Evolutionary conservation across 2,329 filamentous ascomycete species (phyloP), one percentile per base, ranked within the genome.

Genomic region (Lachnellula occidentalis): DNA sequence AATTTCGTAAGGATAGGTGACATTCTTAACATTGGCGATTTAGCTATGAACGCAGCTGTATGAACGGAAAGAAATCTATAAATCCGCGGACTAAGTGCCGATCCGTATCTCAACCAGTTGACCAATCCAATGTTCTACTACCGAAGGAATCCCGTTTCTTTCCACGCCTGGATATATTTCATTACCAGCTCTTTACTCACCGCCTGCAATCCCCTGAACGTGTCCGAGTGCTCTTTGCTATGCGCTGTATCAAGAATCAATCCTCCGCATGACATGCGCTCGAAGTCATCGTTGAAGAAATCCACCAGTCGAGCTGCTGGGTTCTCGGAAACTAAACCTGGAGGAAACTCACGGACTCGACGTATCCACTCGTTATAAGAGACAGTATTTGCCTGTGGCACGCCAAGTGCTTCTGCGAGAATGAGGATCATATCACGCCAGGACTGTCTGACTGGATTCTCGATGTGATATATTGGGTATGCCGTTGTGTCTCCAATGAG

Each of bases 251-350:
- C 73, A 45, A 78, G 41, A 1, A 77, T 27, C 3, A 78, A 51
- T 0, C 72, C 73, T 7, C 74, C 74, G 58, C 74, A 77, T 0
- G 71, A 72, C 75, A 78, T 78, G 24, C 73, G 68, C 27, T 69
- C 6, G 48, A 69, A 73, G 50, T 73, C 58, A 5, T 55, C 47
- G 9, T 70, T 67, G 3, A 72, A 58, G 55, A 72, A 73, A 3
- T 70, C 69, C 0, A 69, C 34, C 15, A 72, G 53, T 27, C 51
- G 62, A 2, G 47, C 49, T 1, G 71, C 70, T 0, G 71, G 70
- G 45, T 73, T 72, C 8, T 67, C 61, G 5, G 17, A 48, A 17
- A 62, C 56, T 15, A 53, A 36, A 5, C 48, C 39, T 21, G 19
- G 34, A 15, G 62, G 55, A 8, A 49, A 51, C 3, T 54, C 34